Evolutionary conservation across 129 eudicot genomes (phyloP), one percentile per base, ranked within the genome.

Genomic region (Rutidosis leptorrhynchoides): DNA sequence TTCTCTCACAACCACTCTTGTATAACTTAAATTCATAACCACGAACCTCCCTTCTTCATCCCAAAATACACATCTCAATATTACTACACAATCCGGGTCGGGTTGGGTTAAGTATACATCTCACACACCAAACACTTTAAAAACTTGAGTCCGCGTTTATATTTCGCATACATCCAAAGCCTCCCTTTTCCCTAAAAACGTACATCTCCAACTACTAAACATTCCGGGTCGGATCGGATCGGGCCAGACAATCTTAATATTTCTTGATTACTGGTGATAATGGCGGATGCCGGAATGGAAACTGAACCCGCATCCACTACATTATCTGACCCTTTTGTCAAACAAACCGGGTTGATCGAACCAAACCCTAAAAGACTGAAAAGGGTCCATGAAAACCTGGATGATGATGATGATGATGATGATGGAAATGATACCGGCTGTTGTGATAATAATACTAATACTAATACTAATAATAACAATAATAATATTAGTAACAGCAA

Each of bases 311-410:
- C 27, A 57, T 35, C 69, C 32, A 52, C 71, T 0, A 64, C 73
- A 56, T 70, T 76, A 2, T 30, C 64, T 0, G 70, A 64, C 69
- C 73, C 77, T 27, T 77, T 60, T 45, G 26, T 25, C 37, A 71
- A 30, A 21, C 28, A 40, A 73, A 20, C 51, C 21, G 46, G 61
- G 17, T 43, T 49, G 8, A 3, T 52, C 17, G 75, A 72, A 58
- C 71, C 74, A 6, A 58, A 78, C 48, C 81, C 81, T 9, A 82
- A 71, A 64, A 75, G 73, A 37, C 0, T 35, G 10, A 82, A 78
- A 49, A 42, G 57, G 56, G 60, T 26, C 30, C 7, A 81, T 68
- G 67, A 72, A 3, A 55, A 55, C 29, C 79, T 49, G 71, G 54
- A 67, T 46, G 58, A 68, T 2, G 67, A 74, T 58, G 54, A 67